Evolutionary conservation across 2,329 filamentous ascomycete species (phyloP).

Genomic region (Cucurbitaria berberidis): DNA sequence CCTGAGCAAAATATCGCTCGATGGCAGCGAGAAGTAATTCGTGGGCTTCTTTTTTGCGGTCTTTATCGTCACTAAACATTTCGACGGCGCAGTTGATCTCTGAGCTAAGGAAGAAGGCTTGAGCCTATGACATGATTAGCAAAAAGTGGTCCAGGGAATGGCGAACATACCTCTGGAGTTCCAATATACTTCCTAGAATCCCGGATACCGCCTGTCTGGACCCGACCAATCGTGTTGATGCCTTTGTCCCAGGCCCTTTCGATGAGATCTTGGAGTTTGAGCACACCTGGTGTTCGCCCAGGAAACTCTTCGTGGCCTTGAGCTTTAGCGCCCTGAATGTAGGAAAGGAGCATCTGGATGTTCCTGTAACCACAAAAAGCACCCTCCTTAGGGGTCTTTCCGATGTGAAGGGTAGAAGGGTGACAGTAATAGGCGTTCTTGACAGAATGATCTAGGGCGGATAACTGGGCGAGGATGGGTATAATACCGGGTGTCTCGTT

Average conservation of each 20-base stretch:
- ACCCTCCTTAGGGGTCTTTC: constrained; percentile 79
- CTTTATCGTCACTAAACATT: constrained; percentile 59
- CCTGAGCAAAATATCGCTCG: constrained; percentile 74
- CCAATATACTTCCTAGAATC: constrained; percentile 96
- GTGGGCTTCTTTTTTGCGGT: constrained; percentile 55
- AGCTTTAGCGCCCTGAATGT: constrained; percentile 67
- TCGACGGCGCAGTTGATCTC: constrained; percentile 63
- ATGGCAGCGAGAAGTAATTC: constrained; percentile 69
- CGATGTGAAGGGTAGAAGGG: constrained; percentile 75
- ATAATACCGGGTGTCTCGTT: constrained; percentile 55
- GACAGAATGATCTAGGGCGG: constrained; percentile 67
- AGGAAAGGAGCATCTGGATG: constrained; percentile 88
- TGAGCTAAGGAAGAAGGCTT: constrained; percentile 76
- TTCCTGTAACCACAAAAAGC: constrained; percentile 96
- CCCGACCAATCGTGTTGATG: constrained; percentile 74
- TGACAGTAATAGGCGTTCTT: constrained; percentile 81
- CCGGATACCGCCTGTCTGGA: constrained; percentile 84
- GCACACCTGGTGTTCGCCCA: constrained; percentile 71
- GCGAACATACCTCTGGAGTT: constrained; percentile 73
- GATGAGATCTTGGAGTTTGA: constrained; percentile 84
- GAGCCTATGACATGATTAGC: constrained; percentile 63
- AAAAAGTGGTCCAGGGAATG: neutral
- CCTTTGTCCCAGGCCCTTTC: constrained; percentile 87
- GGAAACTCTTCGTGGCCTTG: constrained; percentile 67
- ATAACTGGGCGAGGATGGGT: constrained; percentile 55